A percentile compares a stretch with the other conserved stretches of the same genome.
phyloP scores from a whole-genome alignment of 2,329 filamentous ascomycete genomes.

The Talaromyces sp. region DNA sequence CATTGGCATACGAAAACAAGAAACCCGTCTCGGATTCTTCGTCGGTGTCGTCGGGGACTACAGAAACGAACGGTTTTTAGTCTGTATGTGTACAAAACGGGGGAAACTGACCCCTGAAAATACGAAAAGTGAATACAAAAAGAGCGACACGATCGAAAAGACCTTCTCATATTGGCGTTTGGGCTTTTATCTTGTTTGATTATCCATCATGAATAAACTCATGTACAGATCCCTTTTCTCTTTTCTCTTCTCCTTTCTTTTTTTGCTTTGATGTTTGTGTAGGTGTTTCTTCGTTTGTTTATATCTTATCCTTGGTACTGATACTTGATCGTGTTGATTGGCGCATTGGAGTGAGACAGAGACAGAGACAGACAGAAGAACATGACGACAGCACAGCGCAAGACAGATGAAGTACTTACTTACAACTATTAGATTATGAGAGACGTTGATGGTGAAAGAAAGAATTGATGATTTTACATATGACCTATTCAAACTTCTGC shows the following conservation, averaged over 20 bases:
- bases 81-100: not conserved
- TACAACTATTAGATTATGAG: not conserved
- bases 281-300: not conserved
- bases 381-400: not conserved
- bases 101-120: not conserved
- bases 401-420: not conserved
- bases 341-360: not conserved
- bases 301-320: not conserved
- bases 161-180: slow-evolving; percentile 2
- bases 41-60: slow-evolving; percentile 21
- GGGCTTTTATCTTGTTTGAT: not conserved
- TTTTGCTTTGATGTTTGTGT: not conserved
- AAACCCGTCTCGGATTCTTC: not conserved
- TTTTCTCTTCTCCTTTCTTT: not conserved
- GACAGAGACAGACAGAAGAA: not conserved
- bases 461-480: slow-evolving; percentile 1
- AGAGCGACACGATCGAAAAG: not conserved
- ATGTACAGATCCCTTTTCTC: slow-evolving; percentile 1
- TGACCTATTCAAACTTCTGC: not conserved
- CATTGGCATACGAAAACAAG: slow-evolving; percentile 9
- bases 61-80: slow-evolving; percentile 4
- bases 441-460: not conserved
- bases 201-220: not conserved
- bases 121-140: not conserved
- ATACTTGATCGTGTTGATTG: not conserved